Base-by-base conservation (phyloP, 345 rosid genomes). In the Citrus unshiu region DNA sequence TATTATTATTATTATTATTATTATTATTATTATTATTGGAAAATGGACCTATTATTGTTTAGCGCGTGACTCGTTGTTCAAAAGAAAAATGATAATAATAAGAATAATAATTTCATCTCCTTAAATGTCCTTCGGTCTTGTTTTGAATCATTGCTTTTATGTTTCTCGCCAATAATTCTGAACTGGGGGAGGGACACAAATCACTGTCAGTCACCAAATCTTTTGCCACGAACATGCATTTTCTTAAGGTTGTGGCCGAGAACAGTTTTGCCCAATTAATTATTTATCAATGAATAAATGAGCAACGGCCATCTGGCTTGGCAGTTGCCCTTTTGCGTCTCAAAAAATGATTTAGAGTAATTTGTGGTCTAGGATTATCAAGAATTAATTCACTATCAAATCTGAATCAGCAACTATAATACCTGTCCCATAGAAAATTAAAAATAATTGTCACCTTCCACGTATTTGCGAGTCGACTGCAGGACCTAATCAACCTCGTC, bases 331-430 rank as follows among this genome's bases (percentile, higher is more conserved):
- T n/a, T n/a, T n/a, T n/a, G n/a, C 58, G 22, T 1, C 57, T 51
- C 18, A 0, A 16, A 16, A 0, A 51, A 51, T 58, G 4, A 58
- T 6, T 51, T 9, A 5, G 37, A 29, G 40, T 9, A 18, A 73
- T 58, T 14, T 59, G 77, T 60, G 68, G 68, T 32, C n/a, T 5
- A 24, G 13, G 34, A 78, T 66, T 10, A 30, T 40, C 40, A 62
- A 14, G 51, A 13, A 12, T 46, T 46, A 13, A n/a, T 63, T 80
- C 21, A 34, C 43, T 43, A 72, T 75, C 72, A 24, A 49, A 69
- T 79, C 74, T 70, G 82, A 84, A 30, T 82, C 90, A 64, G 82
- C 87, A 40, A 34, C 35, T 5, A 34, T 5, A n/a, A 39, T 7
- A 46, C 2, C 40, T 1, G 7, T 56, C 72, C 21, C 54, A 2